These are phyloP conservation scores for Senna siamea DNA, from an alignment of 306 rosid species.

Conservation along the genomic window DNA sequence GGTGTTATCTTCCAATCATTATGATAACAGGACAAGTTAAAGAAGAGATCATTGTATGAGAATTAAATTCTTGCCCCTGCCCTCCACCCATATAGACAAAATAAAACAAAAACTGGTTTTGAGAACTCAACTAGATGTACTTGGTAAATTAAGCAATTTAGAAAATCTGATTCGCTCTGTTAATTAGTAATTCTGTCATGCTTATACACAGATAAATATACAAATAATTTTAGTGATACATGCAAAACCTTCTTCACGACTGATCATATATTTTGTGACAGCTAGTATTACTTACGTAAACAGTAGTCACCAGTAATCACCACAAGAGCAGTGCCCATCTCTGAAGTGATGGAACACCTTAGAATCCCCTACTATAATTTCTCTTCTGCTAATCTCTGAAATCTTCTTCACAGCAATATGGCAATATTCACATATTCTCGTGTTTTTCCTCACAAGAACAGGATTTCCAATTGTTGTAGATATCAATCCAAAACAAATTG, in stretches of 20 bases:
- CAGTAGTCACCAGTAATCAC: slow-evolving; percentile 63
- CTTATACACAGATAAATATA: not conserved
- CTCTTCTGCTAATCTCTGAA: slow-evolving; percentile 48
- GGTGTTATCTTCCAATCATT: too few relatives aligned
- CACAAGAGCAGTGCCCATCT: slow-evolving; percentile 61
- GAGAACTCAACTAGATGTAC: not conserved
- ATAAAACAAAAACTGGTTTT: not conserved
- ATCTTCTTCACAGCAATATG: slow-evolving; percentile 54
- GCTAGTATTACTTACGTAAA: too few relatives aligned
- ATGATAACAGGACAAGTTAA: too few relatives aligned
- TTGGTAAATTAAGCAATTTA: not conserved
- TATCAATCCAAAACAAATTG: slow-evolving; percentile 62
- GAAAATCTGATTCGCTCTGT: not conserved
- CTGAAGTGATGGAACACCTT: slow-evolving; percentile 65
- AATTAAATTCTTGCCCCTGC: too few relatives aligned
- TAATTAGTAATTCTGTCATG: slow-evolving; percentile 22
- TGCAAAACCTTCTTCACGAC: too few relatives aligned
- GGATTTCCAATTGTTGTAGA: slow-evolving; percentile 55
- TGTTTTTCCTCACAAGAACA: slow-evolving; percentile 60
- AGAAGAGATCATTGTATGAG: too few relatives aligned
- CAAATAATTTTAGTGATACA: slow-evolving; percentile 4
- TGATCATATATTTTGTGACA: too few relatives aligned
- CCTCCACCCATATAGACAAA: not conserved
- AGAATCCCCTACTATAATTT: slow-evolving; percentile 60
- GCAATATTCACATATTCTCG: slow-evolving; percentile 63